A percentile compares a stretch with the other conserved stretches of the same genome.
These are phyloP conservation scores for Daldinia loculata DNA, from an alignment of 495 filamentous ascomycete genomes.

Conservation along the genomic window DNA sequence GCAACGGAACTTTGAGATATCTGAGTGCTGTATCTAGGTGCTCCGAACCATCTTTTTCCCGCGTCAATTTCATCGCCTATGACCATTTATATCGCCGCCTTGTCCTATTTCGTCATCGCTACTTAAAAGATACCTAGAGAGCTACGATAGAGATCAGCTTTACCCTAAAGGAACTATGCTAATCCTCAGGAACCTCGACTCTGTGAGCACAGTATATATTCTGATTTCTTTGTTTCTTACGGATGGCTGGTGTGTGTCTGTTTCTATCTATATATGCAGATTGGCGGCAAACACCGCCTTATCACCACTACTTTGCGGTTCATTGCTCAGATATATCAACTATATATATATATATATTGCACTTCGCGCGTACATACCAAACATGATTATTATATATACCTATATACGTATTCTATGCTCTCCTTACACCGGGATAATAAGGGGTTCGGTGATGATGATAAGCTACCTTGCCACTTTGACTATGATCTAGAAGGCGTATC, in stretches of 20 bases:
- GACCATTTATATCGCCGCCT: not conserved
- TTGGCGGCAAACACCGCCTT: not conserved
- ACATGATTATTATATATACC: not conserved
- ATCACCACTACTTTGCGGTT: not conserved
- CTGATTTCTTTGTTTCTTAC: not conserved
- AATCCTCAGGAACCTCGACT: not conserved
- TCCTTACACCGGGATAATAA: not conserved
- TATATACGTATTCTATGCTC: not conserved
- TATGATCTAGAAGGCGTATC: not conserved
- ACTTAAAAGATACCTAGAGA: not conserved
- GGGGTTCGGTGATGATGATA: not conserved
- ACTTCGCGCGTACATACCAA: not conserved
- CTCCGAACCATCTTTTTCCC: not conserved
- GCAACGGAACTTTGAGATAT: conserved; percentile 17
- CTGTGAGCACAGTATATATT: not conserved
- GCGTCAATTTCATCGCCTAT: not conserved
- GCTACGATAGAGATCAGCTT: not conserved
- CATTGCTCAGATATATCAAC: not conserved
- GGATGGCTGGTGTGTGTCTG: not conserved
- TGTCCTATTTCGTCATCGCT: not conserved
- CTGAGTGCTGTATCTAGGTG: conserved; percentile 1
- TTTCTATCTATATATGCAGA: not conserved
- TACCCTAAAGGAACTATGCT: not conserved
- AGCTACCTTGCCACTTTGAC: not conserved
- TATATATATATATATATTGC: conserved; percentile 1